Evolutionary conservation across 1,139 yeast species (phyloP).

Genomic region (Taphrina pruni): DNA sequence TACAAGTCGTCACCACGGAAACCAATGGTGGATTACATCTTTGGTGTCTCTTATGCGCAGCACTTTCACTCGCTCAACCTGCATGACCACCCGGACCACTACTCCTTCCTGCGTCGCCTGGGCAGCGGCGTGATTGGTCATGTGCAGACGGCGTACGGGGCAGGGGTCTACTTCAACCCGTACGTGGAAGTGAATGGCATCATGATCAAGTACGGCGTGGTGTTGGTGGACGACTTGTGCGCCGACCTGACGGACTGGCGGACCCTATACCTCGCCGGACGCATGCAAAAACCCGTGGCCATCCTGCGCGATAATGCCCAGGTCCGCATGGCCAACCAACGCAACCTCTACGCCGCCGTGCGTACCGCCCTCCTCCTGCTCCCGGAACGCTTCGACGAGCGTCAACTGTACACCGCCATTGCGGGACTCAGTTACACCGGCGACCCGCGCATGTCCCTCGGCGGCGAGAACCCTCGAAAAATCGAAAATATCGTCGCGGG

Average conservation of each 20-base stretch:
- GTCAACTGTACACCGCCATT: constrained; percentile 72
- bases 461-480: constrained; percentile 91
- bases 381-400: constrained; percentile 62
- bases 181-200: constrained; percentile 69
- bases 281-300: constrained; percentile 90
- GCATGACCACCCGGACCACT: constrained; percentile 70
- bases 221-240: constrained; percentile 64
- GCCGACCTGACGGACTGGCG: constrained; percentile 82
- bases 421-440: constrained; percentile 81
- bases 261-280: constrained; percentile 84
- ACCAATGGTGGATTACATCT: constrained; percentile 86
- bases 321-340: constrained; percentile 70
- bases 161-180: constrained; percentile 94
- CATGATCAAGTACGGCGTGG: constrained; percentile 81
- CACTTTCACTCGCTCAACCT: constrained; percentile 79
- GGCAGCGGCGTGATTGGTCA: constrained; percentile 66
- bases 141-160: constrained; percentile 72
- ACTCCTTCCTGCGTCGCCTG: constrained; percentile 67
- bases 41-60: constrained; percentile 74
- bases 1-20: constrained; percentile 61
- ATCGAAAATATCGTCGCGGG: constrained; percentile 81
- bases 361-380: constrained; percentile 71
- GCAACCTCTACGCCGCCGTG: constrained; percentile 78
- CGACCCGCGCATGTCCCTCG: constrained; percentile 87
- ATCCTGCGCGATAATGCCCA: constrained; percentile 67